Evolutionary conservation across 257 asterid genomes (phyloP).

Genomic region (Jacaranda copaia): DNA sequence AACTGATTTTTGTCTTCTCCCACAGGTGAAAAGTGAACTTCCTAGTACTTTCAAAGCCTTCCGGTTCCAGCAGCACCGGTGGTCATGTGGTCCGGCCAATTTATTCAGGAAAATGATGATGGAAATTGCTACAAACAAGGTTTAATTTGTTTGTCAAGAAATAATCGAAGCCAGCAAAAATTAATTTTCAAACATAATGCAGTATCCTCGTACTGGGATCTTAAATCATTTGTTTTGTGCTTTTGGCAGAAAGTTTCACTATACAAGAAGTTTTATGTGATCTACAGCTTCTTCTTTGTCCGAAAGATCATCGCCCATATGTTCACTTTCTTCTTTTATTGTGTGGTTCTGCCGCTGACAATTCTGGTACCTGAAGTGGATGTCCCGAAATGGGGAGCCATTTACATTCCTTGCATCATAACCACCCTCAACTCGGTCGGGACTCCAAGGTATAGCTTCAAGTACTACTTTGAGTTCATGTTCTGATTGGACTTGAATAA

Average conservation of each 20-base stretch:
- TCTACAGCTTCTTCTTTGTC: constrained; percentile 98
- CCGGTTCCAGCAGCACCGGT: constrained; percentile 94
- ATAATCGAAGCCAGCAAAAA: neutral
- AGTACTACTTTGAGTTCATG: neutral
- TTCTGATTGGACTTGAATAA: neutral
- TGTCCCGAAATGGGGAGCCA: constrained; percentile 88
- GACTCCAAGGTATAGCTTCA: constrained; percentile 72
- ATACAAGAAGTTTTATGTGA: constrained; percentile 90
- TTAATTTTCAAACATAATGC: too few species aligned
- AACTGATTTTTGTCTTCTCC: neutral
- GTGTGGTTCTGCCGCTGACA: constrained; percentile 68
- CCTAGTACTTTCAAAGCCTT: constrained; percentile 97
- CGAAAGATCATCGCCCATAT: constrained; percentile 91
- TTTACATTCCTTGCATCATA: constrained; percentile 89
- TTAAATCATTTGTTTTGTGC: neutral
- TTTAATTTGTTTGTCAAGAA: constrained; percentile 22
- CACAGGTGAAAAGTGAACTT: constrained; percentile 86
- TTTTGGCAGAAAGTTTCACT: constrained; percentile 73
- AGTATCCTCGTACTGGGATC: neutral
- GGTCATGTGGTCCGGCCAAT: constrained; percentile 99
- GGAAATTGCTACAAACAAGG: constrained; percentile 89
- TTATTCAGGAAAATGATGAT: constrained; percentile 88
- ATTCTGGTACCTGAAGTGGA: constrained; percentile 70
- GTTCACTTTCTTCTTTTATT: constrained; percentile 84
- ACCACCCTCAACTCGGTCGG: constrained; percentile 88